Percentiles rank a stretch among this genome's conserved stretches.
These are phyloP conservation scores for Nitzschia inconspicua DNA, from an alignment of 108 stramenopile genomes.

Conservation along the genomic window DNA sequence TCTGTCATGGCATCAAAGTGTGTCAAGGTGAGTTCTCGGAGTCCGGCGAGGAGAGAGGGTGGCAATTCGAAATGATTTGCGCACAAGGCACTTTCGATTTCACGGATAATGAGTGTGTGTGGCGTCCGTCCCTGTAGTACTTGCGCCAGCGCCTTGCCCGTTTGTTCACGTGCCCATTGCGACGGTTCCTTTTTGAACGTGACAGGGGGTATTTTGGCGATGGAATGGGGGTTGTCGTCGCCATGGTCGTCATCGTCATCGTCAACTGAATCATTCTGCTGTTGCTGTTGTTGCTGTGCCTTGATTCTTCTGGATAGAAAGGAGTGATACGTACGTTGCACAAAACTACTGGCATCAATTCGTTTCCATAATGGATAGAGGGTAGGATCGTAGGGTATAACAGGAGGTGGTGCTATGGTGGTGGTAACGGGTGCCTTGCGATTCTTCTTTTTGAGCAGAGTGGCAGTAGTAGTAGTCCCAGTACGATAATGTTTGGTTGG, in stretches of 20 bases:
- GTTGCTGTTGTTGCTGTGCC: background rate
- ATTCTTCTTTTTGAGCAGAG: background rate
- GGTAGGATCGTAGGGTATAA: background rate
- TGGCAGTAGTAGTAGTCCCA: no score
- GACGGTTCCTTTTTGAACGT: background rate
- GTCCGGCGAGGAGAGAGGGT: background rate
- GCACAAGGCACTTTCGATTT: background rate
- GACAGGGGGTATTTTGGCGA: background rate
- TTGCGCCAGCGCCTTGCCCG: background rate
- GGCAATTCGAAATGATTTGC: background rate
- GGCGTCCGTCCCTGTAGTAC: background rate
- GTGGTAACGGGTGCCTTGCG: background rate
- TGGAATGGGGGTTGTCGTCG: background rate
- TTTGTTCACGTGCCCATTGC: background rate
- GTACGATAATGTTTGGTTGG: no score
- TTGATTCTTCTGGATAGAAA: background rate
- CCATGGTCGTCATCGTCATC: background rate
- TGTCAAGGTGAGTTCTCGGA: background rate
- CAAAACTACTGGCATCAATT: background rate
- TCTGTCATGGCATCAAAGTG: background rate
- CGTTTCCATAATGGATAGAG: background rate
- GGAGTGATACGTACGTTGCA: background rate
- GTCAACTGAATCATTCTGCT: background rate
- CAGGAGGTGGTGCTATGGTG: background rate
- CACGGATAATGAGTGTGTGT: background rate